Percentiles rank a stretch among this genome's conserved stretches.
Conservation (phyloP, 805 yeast species). For the Candida jianshihensis region DNA sequence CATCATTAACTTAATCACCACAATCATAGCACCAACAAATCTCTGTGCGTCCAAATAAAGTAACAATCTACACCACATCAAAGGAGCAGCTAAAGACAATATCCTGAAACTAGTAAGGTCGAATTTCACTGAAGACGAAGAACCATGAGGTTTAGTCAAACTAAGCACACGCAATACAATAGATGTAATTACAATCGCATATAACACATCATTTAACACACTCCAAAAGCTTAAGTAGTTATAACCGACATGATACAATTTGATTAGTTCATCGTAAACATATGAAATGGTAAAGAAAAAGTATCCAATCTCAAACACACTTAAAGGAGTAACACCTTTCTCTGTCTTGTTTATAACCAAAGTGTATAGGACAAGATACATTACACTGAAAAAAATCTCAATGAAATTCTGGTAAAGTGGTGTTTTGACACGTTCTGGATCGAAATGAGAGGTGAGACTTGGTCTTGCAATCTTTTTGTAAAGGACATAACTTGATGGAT, state of each 20-base stretch:
- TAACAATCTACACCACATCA: slow-evolving; percentile 77
- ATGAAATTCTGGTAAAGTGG: slow-evolving; percentile 75
- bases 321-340: slow-evolving; percentile 27
- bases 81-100: slow-evolving; percentile 75
- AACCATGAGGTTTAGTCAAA: slow-evolving; percentile 20
- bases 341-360: slow-evolving; percentile 53
- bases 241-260: slow-evolving; percentile 70
- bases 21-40: slow-evolving; percentile 85
- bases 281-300: slow-evolving; percentile 63
- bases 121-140: slow-evolving; percentile 24
- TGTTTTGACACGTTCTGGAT: slow-evolving; percentile 78
- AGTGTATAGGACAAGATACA: slow-evolving; percentile 58
- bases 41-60: slow-evolving; percentile 71
- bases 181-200: slow-evolving; percentile 45
- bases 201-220: slow-evolving; percentile 68
- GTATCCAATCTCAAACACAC: slow-evolving; percentile 47
- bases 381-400: slow-evolving; percentile 59
- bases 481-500: slow-evolving; percentile 61
- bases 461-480: slow-evolving; percentile 55
- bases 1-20: slow-evolving; percentile 80
- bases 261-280: slow-evolving; percentile 58
- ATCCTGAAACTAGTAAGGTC: slow-evolving; percentile 62
- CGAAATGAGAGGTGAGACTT: slow-evolving; percentile 55
- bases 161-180: slow-evolving; percentile 44
- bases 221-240: slow-evolving; percentile 73